These are phyloP conservation scores for Pseudohalonectria lignicola DNA, from an alignment of 2,329 filamentous ascomycete genomes.

Conservation along the genomic window DNA sequence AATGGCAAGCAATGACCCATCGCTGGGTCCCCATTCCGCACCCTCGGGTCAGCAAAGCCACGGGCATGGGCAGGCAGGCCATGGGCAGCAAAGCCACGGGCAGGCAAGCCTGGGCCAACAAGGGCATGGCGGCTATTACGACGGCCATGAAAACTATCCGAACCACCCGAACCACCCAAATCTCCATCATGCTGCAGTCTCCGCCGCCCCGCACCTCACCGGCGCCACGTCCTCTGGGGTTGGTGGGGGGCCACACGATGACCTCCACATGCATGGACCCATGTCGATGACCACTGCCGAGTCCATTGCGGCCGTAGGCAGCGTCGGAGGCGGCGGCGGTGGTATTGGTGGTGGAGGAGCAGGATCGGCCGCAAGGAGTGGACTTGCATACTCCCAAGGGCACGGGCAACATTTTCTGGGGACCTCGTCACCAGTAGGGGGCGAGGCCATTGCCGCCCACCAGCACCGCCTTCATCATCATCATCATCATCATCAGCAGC, in stretches of 20 bases:
- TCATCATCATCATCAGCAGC: conserved; percentile 2
- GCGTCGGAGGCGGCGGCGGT: not conserved
- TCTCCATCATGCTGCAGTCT: too few species aligned
- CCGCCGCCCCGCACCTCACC: not conserved
- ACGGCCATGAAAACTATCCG: too few species aligned
- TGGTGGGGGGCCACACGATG: not conserved
- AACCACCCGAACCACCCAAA: too few species aligned
- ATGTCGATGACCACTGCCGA: not conserved
- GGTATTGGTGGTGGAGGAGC: too few species aligned
- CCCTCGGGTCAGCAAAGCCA: not conserved
- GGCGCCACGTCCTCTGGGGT: not conserved
- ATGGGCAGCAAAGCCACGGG: not conserved
- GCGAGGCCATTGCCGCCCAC: not conserved
- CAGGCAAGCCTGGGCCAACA: too few species aligned
- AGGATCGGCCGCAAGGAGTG: not conserved
- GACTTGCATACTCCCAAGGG: not conserved
- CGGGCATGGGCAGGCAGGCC: not conserved
- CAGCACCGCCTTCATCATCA: conserved; percentile 3
- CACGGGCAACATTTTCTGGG: not conserved
- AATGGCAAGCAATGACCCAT: conserved; percentile 1
- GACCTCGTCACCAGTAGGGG: not conserved
- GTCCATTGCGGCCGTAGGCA: not conserved
- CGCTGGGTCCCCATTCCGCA: not conserved
- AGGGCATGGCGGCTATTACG: too few species aligned
- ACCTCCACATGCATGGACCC: not conserved